phyloP scores from a whole-genome alignment of 768 basidiomycete genomes.

The Chalciporus piperatus region DNA sequence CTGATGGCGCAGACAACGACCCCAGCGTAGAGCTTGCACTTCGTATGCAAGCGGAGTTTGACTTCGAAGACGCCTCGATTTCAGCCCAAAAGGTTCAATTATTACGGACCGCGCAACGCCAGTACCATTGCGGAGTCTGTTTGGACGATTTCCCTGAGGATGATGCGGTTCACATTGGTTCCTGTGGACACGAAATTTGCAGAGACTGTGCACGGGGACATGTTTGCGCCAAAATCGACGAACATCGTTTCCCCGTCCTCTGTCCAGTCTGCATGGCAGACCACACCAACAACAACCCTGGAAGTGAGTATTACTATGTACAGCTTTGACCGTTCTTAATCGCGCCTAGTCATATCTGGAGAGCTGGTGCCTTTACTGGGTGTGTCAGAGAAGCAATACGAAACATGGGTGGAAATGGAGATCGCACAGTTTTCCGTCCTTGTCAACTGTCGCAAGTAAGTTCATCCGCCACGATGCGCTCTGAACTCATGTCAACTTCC shows the following conservation, averaged over 20 bases:
- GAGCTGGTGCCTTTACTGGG: conserved; percentile 41
- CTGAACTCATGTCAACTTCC: neutral
- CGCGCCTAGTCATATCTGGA: conserved; percentile 36
- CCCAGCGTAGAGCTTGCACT: conserved; percentile 23
- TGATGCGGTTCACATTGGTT: conserved; percentile 38
- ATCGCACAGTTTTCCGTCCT: conserved; percentile 40
- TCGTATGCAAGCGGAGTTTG: conserved; percentile 37
- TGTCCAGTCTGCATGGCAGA: conserved; percentile 55
- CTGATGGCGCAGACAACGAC: conserved; percentile 5
- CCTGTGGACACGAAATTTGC: conserved; percentile 54
- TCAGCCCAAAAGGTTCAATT: conserved; percentile 32
- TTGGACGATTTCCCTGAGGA: conserved; percentile 47
- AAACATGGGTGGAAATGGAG: conserved; percentile 45
- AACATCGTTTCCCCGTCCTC: conserved; percentile 54
- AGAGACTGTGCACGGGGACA: conserved; percentile 47
- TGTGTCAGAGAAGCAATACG: conserved; percentile 42
- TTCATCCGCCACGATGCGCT: neutral
- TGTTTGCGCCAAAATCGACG: conserved; percentile 46
- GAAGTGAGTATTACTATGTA: conserved; percentile 20
- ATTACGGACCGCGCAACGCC: conserved; percentile 28
- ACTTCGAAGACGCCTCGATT: conserved; percentile 40
- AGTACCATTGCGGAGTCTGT: conserved; percentile 56
- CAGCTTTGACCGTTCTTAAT: neutral
- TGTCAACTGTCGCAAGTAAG: conserved; percentile 50
- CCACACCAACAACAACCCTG: conserved; percentile 25